Conservation (phyloP, 2,329 filamentous ascomycete species). For the Coniochaeta sp. region DNA sequence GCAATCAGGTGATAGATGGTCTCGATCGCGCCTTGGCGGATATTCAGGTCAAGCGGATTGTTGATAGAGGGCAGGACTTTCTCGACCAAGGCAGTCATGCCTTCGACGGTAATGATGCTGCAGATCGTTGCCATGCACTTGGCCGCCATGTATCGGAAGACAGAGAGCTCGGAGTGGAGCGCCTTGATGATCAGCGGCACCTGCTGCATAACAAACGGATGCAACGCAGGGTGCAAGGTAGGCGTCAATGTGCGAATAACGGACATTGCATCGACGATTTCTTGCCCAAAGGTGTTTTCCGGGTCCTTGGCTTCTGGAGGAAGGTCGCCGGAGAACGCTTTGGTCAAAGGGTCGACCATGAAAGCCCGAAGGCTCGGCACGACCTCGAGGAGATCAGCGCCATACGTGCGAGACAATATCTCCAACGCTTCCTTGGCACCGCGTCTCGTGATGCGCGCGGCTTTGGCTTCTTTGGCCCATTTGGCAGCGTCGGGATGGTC, state of each 20-base stretch:
- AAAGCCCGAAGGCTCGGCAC: conserved; percentile 75
- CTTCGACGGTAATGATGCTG: conserved; percentile 89
- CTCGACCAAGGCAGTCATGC: conserved; percentile 93
- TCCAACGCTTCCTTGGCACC: conserved; percentile 93
- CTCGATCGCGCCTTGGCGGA: conserved; percentile 89
- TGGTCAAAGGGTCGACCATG: conserved; percentile 73
- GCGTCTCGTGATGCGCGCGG: conserved; percentile 81
- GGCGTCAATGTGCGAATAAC: conserved; percentile 88
- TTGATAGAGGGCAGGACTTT: conserved; percentile 86
- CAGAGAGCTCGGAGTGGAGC: conserved; percentile 78
- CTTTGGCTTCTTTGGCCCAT: conserved; percentile 82
- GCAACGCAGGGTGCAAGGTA: conserved; percentile 69
- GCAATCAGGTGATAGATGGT: conserved; percentile 95
- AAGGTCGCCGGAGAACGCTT: conserved; percentile 65
- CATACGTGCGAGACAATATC: conserved; percentile 75
- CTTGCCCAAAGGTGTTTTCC: conserved; percentile 73
- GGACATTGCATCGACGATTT: conserved; percentile 89
- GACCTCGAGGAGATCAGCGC: conserved; percentile 66
- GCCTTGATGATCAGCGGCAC: conserved; percentile 83
- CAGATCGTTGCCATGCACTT: conserved; percentile 97
- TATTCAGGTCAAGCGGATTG: conserved; percentile 81
- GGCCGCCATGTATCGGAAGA: conserved; percentile 92
- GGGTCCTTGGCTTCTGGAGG: conserved; percentile 68
- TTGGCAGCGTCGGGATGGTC: conserved; percentile 87
- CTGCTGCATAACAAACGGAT: conserved; percentile 74